A percentile compares a stretch with the other conserved stretches of the same genome.
These are phyloP conservation scores for Cyclanthera cordifolia DNA, from an alignment of 306 rosid species.

Conservation along the genomic window DNA sequence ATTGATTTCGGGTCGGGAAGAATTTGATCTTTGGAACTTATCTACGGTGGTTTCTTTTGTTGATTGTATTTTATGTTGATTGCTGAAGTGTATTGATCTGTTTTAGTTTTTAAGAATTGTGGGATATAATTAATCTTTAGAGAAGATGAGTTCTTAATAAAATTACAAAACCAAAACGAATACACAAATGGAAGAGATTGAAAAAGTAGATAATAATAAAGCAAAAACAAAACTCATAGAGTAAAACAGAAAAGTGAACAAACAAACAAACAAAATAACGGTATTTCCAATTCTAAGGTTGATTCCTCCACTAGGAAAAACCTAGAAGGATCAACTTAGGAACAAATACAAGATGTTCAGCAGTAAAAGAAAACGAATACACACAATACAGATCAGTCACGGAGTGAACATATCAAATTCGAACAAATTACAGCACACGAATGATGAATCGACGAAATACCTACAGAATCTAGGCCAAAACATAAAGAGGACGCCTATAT, in stretches of 20 bases:
- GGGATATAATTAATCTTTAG: too few species aligned
- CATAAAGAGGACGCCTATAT: conserved; percentile 68
- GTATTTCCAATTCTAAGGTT: background rate
- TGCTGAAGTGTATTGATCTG: too few species aligned
- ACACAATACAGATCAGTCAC: background rate
- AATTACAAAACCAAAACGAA: too few species aligned
- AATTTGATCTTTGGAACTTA: background rate
- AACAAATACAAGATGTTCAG: background rate
- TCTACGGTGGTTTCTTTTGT: background rate
- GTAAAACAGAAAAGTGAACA: background rate
- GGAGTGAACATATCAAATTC: background rate
- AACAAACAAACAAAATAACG: background rate
- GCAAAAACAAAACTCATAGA: too few species aligned
- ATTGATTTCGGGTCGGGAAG: background rate
- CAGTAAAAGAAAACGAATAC: background rate
- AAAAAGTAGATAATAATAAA: too few species aligned
- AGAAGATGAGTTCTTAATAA: too few species aligned
- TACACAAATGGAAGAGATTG: too few species aligned
- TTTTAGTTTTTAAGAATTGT: too few species aligned
- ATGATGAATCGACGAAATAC: background rate
- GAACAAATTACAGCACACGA: background rate
- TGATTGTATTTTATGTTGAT: background rate
- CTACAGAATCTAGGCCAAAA: conserved; percentile 15
- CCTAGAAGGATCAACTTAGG: background rate
- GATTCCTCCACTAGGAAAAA: background rate